Evolutionary conservation across 768 basidiomycete species (phyloP).

Genomic region (Clavulina sp.): DNA sequence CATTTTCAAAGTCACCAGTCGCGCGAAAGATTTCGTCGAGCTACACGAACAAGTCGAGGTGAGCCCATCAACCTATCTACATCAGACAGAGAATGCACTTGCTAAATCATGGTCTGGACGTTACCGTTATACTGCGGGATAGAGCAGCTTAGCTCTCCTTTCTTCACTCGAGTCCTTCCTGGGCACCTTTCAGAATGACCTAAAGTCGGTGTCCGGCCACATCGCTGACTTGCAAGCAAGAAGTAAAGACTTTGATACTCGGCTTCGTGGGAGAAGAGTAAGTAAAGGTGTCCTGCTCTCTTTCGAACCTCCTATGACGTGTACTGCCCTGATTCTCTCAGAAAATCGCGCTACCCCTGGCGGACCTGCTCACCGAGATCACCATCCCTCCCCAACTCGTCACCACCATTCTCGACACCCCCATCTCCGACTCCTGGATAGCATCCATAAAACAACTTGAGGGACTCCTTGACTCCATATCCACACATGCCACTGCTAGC

Average conservation of each 20-base stretch:
- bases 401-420: constrained; percentile 61
- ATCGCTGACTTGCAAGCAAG: constrained; percentile 85
- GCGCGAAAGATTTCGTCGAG: constrained; percentile 55
- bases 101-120: too few species aligned
- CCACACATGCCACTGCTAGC: constrained; percentile 21
- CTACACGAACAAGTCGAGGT: constrained; percentile 89
- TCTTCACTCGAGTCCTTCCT: constrained; percentile 82
- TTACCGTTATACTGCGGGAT: too few species aligned
- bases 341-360: constrained; percentile 80
- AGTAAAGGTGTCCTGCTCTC: too few species aligned
- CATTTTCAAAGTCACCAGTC: constrained; percentile 20
- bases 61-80: constrained; percentile 7
- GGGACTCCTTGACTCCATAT: constrained; percentile 44
- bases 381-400: constrained; percentile 69
- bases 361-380: constrained; percentile 61
- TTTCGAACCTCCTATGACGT: too few species aligned
- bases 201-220: constrained; percentile 88
- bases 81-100: too few species aligned
- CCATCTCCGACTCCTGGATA: constrained; percentile 82
- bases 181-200: constrained; percentile 86
- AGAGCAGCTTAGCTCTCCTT: constrained; percentile 77
- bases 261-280: constrained; percentile 72
- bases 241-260: constrained; percentile 78
- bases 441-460: constrained; percentile 68
- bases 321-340: too few species aligned